Evolutionary conservation across 257 asterid genomes (phyloP).

Genomic region (Nemophila menziesii): DNA sequence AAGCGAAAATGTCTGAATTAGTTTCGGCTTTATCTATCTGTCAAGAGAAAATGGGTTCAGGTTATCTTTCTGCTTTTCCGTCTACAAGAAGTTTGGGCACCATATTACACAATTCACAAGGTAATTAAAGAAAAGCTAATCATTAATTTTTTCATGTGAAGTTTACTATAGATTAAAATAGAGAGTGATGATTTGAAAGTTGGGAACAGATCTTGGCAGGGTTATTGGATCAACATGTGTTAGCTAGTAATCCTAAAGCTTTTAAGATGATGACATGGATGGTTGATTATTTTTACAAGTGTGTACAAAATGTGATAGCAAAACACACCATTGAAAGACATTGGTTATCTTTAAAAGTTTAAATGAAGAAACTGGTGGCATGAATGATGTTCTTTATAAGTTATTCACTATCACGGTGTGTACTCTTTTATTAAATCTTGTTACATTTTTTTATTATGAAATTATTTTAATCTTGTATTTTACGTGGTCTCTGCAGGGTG

Average conservation of each 20-base stretch:
- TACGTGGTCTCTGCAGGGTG: conserved; percentile 44
- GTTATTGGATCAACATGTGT: conserved; percentile 66
- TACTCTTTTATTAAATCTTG: background rate
- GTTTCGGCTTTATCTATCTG: conserved; percentile 48
- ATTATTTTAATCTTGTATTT: background rate
- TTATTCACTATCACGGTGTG: conserved; percentile 61
- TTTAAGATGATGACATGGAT: conserved; percentile 43
- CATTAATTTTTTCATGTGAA: no score
- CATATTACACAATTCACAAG: conserved; percentile 89
- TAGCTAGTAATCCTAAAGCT: conserved; percentile 53
- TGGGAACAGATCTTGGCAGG: conserved; percentile 73
- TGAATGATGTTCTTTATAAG: conserved; percentile 82
- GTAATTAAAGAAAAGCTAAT: conserved; percentile 26
- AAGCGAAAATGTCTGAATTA: conserved; percentile 39
- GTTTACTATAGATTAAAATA: background rate
- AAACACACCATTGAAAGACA: conserved; percentile 60
- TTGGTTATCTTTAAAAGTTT: conserved; percentile 46
- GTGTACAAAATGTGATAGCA: conserved; percentile 61
- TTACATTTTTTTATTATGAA: no score
- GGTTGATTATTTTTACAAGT: conserved; percentile 72
- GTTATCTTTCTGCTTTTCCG: conserved; percentile 89
- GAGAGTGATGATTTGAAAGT: background rate
- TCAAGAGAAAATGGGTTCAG: conserved; percentile 60
- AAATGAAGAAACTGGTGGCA: conserved; percentile 95
- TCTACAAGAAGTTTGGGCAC: conserved; percentile 84